phyloP scores from a whole-genome alignment of 352 stramenopile species.

The Globisporangium cystogenes region DNA sequence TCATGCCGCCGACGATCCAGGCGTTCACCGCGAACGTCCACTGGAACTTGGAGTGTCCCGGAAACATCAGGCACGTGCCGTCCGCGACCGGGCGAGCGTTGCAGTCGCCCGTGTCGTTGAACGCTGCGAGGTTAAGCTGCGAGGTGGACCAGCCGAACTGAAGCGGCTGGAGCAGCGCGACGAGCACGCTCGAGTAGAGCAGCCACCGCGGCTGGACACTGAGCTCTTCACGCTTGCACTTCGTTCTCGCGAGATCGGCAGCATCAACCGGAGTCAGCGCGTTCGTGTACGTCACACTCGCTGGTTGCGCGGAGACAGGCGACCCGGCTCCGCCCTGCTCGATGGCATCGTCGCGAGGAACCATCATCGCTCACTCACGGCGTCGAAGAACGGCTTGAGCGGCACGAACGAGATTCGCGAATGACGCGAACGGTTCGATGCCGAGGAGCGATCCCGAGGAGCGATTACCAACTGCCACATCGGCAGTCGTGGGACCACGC shows the following conservation, averaged over 20 bases:
- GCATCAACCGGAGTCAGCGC: background rate
- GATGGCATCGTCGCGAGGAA: background rate
- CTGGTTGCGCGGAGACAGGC: background rate
- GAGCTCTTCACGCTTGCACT: background rate
- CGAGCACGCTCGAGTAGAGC: constrained; percentile 5
- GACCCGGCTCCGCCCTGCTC: background rate
- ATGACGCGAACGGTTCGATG: background rate
- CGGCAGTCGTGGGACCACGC: background rate
- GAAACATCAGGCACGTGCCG: constrained; percentile 31
- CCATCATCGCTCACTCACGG: background rate
- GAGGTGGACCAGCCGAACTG: constrained; percentile 52
- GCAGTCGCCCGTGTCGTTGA: constrained; percentile 28
- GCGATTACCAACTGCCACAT: background rate
- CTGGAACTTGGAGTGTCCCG: constrained; percentile 25
- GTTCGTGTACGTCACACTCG: background rate
- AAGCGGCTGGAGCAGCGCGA: constrained; percentile 40
- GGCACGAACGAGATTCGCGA: background rate
- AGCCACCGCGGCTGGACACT: background rate
- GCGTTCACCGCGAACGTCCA: constrained; percentile 33
- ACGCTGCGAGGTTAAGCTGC: constrained; percentile 49
- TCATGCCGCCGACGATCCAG: constrained; percentile 38
- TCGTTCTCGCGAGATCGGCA: background rate
- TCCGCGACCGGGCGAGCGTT: constrained; percentile 14
- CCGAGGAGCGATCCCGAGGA: background rate
- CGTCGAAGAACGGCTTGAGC: no score